Percentiles rank a stretch among this genome's conserved stretches.
Conservation (phyloP, 202 grass and related monocot genomes). For the Zoysia matrella region DNA sequence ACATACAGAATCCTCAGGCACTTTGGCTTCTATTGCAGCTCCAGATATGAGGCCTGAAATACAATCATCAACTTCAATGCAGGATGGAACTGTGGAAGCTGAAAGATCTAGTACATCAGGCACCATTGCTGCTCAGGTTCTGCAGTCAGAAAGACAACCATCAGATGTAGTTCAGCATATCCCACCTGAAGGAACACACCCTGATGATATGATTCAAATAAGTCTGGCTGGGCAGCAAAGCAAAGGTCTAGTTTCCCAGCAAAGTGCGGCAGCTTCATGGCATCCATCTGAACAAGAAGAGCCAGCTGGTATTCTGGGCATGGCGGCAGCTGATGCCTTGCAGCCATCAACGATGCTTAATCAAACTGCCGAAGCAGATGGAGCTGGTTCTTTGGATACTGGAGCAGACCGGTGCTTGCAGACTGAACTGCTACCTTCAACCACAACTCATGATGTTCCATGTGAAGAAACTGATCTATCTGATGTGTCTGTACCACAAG, state of each 20-base stretch:
- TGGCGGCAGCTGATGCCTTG: background rate
- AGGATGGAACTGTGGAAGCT: constrained; percentile 28
- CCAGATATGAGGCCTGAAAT: constrained; percentile 25
- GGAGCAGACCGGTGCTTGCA: background rate
- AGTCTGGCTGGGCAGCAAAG: constrained; percentile 14
- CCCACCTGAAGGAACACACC: constrained; percentile 33
- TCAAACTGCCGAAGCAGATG: constrained; percentile 27
- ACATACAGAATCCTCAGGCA: constrained; percentile 13
- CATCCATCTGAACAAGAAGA: background rate
- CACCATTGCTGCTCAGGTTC: constrained; percentile 10
- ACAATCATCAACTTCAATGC: constrained; percentile 32
- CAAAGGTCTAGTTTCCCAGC: background rate
- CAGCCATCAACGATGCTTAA: constrained; percentile 27
- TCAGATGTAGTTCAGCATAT: constrained; percentile 24
- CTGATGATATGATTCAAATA: constrained; percentile 41
- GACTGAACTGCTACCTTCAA: constrained; percentile 13
- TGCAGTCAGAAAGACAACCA: constrained; percentile 40
- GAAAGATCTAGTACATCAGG: constrained; percentile 15
- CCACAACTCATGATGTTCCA: constrained; percentile 5
- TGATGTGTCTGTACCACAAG: constrained; percentile 12
- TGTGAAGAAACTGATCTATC: constrained; percentile 19
- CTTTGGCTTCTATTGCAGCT: background rate
- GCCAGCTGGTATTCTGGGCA: background rate
- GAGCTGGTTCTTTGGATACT: background rate
- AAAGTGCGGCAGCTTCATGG: background rate